Evolutionary conservation across 306 rosid species (phyloP), one percentile per base, ranked within the genome.

Genomic region (Lathyrus oleraceus): DNA sequence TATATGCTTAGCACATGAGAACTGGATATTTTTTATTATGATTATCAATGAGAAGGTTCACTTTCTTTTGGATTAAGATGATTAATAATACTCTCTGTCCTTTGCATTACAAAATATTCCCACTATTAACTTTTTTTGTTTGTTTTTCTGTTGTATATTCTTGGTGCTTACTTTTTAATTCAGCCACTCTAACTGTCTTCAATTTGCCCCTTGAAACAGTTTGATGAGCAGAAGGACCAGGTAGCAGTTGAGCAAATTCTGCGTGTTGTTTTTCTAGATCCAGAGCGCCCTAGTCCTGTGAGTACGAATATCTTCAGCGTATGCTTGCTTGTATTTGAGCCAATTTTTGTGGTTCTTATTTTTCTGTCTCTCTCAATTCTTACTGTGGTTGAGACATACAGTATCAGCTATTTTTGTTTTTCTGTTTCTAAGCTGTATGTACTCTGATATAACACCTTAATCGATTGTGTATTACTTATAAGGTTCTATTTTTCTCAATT

Each of bases 201-300:
- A 57, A 10, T 17, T 47, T 19, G 28, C 49, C 63, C 48, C 19
- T 54, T 35, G 13, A 36, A 42, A 49, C 79, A 93, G 98, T 90
- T 90, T 75, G 98, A 94, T 74, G 98, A 94, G 86, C 98, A 84
- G 78, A 90, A 87, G 83, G 97, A 90, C 23, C 96, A 87, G 83
- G 97, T 88, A 47, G 82, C 97, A 19, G 64, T 90, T 60, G 98
- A 94, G 77, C 96, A 90, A 86, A 86, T 94, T 72, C 15, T 94
- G 79, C 94, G 91, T 20, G 98, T 83, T 78, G 87, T 88, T 63
- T 94, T 94, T 79, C 82, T 94, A 49, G 98, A 94, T 77, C 85
- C 98, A 20, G 97, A 85, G 79, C 96, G 87, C 43, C 78, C 97
- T 7, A 84, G 80, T 76, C 85, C 94, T 5, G 98, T 93, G 75